Evolutionary conservation across 768 basidiomycete genomes (phyloP), one percentile per base, ranked within the genome.

Genomic region (Piloderma croceum): DNA sequence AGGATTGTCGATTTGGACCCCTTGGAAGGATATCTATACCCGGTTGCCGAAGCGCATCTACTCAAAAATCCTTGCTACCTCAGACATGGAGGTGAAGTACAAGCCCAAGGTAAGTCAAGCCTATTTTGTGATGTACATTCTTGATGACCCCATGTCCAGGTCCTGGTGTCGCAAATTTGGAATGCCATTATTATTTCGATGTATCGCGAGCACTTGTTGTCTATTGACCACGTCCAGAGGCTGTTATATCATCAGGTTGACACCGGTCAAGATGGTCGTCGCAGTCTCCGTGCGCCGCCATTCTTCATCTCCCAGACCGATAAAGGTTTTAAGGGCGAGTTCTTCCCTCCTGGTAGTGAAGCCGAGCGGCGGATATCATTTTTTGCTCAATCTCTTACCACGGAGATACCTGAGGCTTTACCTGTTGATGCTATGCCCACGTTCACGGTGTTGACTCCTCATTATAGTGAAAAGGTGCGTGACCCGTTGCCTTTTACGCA

Each of bases 371-470:
- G 96, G 38, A 97, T 99, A 53, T 97, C 93, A 15, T 99, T 98
- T 80, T 98, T 98, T 59, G 91, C 96, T 20, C 94, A 97, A 63
- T 94, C 90, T 4, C 73, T 99, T 51, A 98, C 96, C 5, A 96
- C 92, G n/a, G 73, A 82, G 35, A 80, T 98, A 37, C 96, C 94
- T 15, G 84, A 90, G 50, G 86, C 96, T 6, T 65, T 98, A 24
- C 91, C 93, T 11, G 90, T 99, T 31, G 93, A 98, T 60, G 89
- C 92, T n/a, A 98, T 99, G 96, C 96, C 96, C 2, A 97, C 94
- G 0, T 99, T 99, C 72, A 98, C 96, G 33, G 93, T 99, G 18
- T 69, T 99, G 40, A 96, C 92, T 0, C 96, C 96, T 11, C 96
- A 99, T 64, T 99, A 99, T 62, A 96, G 86, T 45, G 96, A 99